Conservation (phyloP, 2,329 filamentous ascomycete species). For the Tolypocladium album region DNA sequence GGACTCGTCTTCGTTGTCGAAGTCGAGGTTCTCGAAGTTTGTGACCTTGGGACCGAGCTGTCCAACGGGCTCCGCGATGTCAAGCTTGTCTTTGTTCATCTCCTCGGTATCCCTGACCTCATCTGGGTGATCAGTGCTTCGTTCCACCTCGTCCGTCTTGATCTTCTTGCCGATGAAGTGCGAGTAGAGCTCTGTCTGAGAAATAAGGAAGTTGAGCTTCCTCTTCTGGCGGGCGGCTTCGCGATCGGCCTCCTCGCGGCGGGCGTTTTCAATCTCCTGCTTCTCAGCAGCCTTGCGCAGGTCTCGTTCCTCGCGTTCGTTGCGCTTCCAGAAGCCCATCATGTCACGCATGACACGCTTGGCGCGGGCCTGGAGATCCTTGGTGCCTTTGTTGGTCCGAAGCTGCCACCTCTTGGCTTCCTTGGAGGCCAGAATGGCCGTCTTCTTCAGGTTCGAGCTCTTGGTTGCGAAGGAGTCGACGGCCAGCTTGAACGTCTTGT, state of each 20-base stretch:
- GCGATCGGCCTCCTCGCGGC: slow-evolving; percentile 92
- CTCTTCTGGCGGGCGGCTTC: slow-evolving; percentile 96
- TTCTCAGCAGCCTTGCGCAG: slow-evolving; percentile 87
- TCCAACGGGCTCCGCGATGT: slow-evolving; percentile 42
- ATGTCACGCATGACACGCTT: slow-evolving; percentile 99
- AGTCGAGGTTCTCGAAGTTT: slow-evolving; percentile 88
- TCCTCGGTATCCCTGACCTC: slow-evolving; percentile 43
- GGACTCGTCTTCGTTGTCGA: slow-evolving; percentile 88
- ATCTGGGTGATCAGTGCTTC: slow-evolving; percentile 73
- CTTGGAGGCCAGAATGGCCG: slow-evolving; percentile 89
- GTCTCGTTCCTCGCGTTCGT: slow-evolving; percentile 94
- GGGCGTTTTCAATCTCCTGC: slow-evolving; percentile 91
- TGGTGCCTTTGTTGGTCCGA: slow-evolving; percentile 95
- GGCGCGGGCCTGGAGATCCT: slow-evolving; percentile 90
- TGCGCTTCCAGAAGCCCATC: slow-evolving; percentile 99
- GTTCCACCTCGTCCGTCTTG: slow-evolving; percentile 90
- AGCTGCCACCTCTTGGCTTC: slow-evolving; percentile 96
- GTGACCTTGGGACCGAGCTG: slow-evolving; percentile 63
- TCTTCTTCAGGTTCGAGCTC: slow-evolving; percentile 95
- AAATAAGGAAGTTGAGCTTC: slow-evolving; percentile 98
- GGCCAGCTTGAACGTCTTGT: slow-evolving; percentile 84
- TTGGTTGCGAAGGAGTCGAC: slow-evolving; percentile 77
- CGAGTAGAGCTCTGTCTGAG: slow-evolving; percentile 95
- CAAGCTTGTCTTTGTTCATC: slow-evolving; percentile 28
- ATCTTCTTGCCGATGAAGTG: slow-evolving; percentile 99